Conservation (phyloP, 1,284 basidiomycete genomes). For the Boletus subluridellus region DNA sequence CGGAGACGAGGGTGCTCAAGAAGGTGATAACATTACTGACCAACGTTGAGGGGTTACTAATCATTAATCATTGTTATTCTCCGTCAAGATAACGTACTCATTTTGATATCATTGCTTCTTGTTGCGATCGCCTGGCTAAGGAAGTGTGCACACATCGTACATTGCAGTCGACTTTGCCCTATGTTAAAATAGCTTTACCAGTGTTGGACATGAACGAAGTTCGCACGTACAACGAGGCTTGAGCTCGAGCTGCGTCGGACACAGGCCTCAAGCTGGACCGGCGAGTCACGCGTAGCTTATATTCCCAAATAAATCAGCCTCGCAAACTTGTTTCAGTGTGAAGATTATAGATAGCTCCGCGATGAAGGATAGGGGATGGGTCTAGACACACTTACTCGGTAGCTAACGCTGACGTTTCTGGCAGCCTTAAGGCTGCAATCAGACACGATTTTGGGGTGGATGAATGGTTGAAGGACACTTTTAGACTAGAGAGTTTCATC, state of each 20-base stretch:
- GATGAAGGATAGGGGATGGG: no score
- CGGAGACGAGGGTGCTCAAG: not conserved
- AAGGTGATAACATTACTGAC: not conserved
- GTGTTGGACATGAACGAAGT: not conserved
- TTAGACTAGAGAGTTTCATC: not conserved
- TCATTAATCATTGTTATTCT: not conserved
- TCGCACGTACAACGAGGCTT: not conserved
- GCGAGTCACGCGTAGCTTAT: not conserved
- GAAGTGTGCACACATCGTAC: not conserved
- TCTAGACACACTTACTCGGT: no score
- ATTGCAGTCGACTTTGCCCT: not conserved
- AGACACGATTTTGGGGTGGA: not conserved
- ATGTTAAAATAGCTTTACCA: no score
- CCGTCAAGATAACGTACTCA: not conserved
- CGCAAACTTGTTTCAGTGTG: not conserved
- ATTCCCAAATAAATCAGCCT: not conserved
- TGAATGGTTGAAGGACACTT: not conserved
- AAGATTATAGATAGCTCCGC: not conserved
- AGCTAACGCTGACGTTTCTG: no score
- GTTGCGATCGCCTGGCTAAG: not conserved
- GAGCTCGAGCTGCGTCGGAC: not conserved
- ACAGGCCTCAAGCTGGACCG: not conserved
- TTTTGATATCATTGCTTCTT: not conserved
- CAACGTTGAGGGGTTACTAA: not conserved
- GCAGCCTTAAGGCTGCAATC: not conserved